Evolutionary conservation across 805 yeast species (phyloP), one percentile per base, ranked within the genome.

Genomic region (Myxozyma neglecta): DNA sequence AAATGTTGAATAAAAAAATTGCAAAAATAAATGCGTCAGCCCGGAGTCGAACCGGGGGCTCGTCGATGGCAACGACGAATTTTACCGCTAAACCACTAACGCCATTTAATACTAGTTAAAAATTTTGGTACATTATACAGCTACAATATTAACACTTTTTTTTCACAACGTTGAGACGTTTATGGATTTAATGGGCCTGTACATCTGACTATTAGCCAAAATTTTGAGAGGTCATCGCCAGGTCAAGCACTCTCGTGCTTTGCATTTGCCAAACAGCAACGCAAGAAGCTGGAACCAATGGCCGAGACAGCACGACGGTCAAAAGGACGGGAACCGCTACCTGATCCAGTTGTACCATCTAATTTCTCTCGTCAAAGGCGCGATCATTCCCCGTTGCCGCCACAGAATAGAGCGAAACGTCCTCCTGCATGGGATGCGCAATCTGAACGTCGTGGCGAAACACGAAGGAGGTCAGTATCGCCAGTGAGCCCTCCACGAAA

Each of bases 31-130:
- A 39, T 56, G 81, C 81, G 80, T 76, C 73, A 76, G 79, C 81
- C 81, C 80, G 81, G 81, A 78, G 78, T 78, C 81, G 81, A 78
- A 78, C 81, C 81, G 80, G 81, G 81, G 81, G 80, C 80, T 76
- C 80, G 73, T 75, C 80, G 80, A 78, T 78, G 81, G 81, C 80
- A 78, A 78, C 80, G 80, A 75, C 72, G 80, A 75, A 77, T 78
- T 78, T 77, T 78, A 77, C 81, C 81, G 78, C 81, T 78, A 79
- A 78, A 78, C 81, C 80, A 78, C 79, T 74, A 71, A 76, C 80
- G 81, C 81, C 63, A 8, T 2, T 14, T 4, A 67, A 50, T 7
- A 20, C 6, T 40, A 6, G 42, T 40, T 20, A 40, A 39, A 10
- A 1, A 3, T 29, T 40, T n/a, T 16, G 8, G 46, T 16, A n/a